Evolutionary conservation across 1,284 basidiomycete genomes (phyloP).

Genomic region (Jaminaea rosea): DNA sequence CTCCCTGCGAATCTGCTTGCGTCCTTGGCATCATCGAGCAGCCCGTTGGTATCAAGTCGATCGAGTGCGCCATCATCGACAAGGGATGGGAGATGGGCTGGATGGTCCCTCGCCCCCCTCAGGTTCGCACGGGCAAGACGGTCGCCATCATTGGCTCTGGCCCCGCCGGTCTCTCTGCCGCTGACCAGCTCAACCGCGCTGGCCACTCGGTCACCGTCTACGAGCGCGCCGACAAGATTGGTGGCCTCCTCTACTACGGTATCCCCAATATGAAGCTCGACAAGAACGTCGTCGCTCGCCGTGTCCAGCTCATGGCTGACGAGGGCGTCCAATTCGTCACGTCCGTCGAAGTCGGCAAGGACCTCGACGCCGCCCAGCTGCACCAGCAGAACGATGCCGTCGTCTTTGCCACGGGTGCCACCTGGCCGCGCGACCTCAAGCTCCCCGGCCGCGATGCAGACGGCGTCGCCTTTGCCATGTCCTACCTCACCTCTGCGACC

Average conservation of each 20-base stretch:
- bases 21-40: constrained; percentile 41
- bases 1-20: constrained; percentile 44
- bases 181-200: constrained; percentile 43
- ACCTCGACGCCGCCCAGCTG: constrained; percentile 35
- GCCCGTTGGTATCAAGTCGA: constrained; percentile 43
- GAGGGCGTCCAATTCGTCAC: constrained; percentile 39
- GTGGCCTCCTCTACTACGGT: constrained; percentile 43
- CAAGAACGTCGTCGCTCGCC: constrained; percentile 39
- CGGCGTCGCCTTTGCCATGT: constrained; percentile 46
- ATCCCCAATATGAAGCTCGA: constrained; percentile 47
- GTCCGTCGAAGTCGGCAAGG: constrained; percentile 30
- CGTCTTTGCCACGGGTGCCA: constrained; percentile 40
- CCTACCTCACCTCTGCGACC: constrained; percentile 39
- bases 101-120: constrained; percentile 38
- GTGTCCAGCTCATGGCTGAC: constrained; percentile 41
- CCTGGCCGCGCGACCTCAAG: constrained; percentile 44
- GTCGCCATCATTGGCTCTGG: constrained; percentile 41
- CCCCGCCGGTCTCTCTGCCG: constrained; percentile 38
- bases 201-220: constrained; percentile 45
- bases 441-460: constrained; percentile 41
- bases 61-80: constrained; percentile 45
- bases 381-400: constrained; percentile 39
- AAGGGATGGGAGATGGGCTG: constrained; percentile 40
- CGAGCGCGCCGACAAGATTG: constrained; percentile 41
- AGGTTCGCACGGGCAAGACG: constrained; percentile 43